A percentile compares a stretch with the other conserved stretches of the same genome.
These are phyloP conservation scores for Narthecium ossifragum DNA, from an alignment of 106 monocot species.

Conservation along the genomic window DNA sequence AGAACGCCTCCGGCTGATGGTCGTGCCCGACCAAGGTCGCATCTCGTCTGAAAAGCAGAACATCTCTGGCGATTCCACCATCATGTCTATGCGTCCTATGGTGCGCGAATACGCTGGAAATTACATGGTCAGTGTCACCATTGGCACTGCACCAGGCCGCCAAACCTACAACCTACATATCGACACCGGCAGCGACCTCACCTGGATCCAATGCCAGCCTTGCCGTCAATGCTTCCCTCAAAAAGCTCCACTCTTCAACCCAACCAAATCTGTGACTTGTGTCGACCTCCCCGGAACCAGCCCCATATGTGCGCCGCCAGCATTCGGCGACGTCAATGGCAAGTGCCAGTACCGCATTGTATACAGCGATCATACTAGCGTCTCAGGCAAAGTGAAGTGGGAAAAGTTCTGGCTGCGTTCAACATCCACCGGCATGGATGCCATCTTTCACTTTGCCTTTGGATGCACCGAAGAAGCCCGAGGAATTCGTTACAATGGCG, in stretches of 20 bases:
- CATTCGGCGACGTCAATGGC: too few species aligned
- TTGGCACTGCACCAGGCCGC: not conserved
- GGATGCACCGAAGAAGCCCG: not conserved
- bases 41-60: too few species aligned
- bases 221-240: not conserved
- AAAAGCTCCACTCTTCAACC: not conserved
- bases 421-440: not conserved
- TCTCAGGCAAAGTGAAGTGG: not conserved
- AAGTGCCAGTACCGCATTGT: not conserved
- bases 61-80: too few species aligned
- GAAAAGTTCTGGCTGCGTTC: not conserved
- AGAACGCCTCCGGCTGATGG: too few species aligned
- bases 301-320: not conserved
- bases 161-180: not conserved
- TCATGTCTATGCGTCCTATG: not conserved
- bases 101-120: not conserved
- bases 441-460: not conserved
- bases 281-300: not conserved
- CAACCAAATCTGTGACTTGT: not conserved
- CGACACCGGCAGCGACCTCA: not conserved
- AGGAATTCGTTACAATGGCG: not conserved
- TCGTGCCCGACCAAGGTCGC: too few species aligned
- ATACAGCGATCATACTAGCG: not conserved
- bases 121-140: not conserved
- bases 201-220: not conserved